Conservation (phyloP, 495 filamentous ascomycete species). For the Schizothecium vesticola region DNA sequence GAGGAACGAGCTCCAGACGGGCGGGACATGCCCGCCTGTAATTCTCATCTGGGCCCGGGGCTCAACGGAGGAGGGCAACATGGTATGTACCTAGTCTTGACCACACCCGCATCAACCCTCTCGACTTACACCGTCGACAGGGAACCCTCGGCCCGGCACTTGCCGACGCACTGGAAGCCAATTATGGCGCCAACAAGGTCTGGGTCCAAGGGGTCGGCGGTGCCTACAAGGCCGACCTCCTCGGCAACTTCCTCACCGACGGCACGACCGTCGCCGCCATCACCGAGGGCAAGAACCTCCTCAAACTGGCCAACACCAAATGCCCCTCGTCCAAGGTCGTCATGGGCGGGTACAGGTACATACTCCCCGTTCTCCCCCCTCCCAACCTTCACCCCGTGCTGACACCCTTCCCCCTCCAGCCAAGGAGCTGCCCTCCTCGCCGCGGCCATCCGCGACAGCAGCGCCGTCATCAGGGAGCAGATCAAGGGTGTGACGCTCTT, state of each 20-base stretch:
- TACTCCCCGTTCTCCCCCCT: background rate
- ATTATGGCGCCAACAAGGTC: conserved; percentile 22
- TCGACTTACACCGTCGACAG: conserved; percentile 8
- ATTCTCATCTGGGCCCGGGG: conserved; percentile 48
- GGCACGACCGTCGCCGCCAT: conserved; percentile 34
- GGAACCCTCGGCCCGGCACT: conserved; percentile 26
- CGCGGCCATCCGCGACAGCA: conserved; percentile 40
- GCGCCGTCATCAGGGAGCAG: conserved; percentile 37
- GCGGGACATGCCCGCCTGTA: conserved; percentile 38
- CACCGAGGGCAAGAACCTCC: conserved; percentile 28
- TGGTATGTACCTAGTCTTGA: conserved; percentile 30
- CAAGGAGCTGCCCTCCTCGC: conserved; percentile 55
- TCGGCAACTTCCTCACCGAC: conserved; percentile 30
- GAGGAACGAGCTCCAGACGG: conserved; percentile 9
- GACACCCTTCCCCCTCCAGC: conserved; percentile 11
- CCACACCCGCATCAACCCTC: background rate
- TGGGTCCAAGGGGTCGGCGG: conserved; percentile 36
- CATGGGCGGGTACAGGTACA: conserved; percentile 33
- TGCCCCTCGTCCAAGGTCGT: conserved; percentile 37
- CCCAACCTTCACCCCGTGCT: background rate
- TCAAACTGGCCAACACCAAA: conserved; percentile 27
- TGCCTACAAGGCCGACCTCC: conserved; percentile 30
- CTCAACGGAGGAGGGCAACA: conserved; percentile 40
- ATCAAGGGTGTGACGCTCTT: conserved; percentile 53
- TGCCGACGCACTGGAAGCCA: conserved; percentile 25